Evolutionary conservation across 495 filamentous ascomycete genomes (phyloP).

Genomic region (Aspergillus bridgeri): DNA sequence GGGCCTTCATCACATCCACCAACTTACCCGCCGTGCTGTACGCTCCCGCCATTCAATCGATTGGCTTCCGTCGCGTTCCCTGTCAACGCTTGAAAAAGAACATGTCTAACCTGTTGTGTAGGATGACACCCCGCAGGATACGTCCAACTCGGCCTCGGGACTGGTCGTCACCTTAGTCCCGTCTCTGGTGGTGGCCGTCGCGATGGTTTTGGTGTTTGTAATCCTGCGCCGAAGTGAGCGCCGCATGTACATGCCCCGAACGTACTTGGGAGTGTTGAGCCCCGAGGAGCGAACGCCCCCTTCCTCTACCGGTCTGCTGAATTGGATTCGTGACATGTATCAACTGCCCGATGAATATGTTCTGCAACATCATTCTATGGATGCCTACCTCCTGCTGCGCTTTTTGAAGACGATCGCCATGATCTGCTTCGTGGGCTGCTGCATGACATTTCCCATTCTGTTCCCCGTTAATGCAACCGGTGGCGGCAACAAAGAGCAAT

Average conservation of each 20-base stretch:
- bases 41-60: constrained; percentile 1
- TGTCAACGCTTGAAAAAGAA: constrained; percentile 6
- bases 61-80: neutral
- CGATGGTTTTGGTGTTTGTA: constrained; percentile 71
- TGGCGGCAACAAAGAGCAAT: constrained; percentile 53
- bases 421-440: constrained; percentile 76
- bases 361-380: constrained; percentile 85
- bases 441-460: constrained; percentile 78
- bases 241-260: constrained; percentile 83
- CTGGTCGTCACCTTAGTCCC: constrained; percentile 72
- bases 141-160: constrained; percentile 49
- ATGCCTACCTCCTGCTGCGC: constrained; percentile 82
- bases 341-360: constrained; percentile 79
- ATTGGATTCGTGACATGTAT: constrained; percentile 75
- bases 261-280: constrained; percentile 73
- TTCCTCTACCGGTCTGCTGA: constrained; percentile 65
- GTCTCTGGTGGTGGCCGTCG: constrained; percentile 56
- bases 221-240: constrained; percentile 67
- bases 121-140: constrained; percentile 19
- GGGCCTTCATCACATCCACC: constrained; percentile 21
- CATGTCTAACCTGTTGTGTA: constrained; percentile 11
- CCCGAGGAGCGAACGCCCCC: constrained; percentile 64
- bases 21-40: constrained; percentile 24
- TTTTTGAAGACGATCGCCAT: constrained; percentile 71
- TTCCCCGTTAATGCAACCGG: constrained; percentile 85